Evolutionary conservation across 2,329 filamentous ascomycete species (phyloP), one percentile per base, ranked within the genome.

Genomic region (Epichloe amarillans): DNA sequence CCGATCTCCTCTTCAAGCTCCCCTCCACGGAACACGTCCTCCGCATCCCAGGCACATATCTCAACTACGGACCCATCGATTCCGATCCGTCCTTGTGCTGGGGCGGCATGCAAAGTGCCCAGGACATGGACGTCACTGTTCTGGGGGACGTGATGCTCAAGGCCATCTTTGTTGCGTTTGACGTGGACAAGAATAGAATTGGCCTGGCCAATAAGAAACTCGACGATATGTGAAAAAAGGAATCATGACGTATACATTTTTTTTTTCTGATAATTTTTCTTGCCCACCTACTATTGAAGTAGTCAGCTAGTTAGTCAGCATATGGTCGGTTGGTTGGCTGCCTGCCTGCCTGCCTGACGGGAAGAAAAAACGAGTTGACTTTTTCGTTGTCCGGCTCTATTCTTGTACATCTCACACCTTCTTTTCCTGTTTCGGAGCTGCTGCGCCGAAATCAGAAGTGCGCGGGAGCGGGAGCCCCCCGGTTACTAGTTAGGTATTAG

Each of bases 101-200:
- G 64, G 87, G 87, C 50, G 88, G 86, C 46, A 76, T 94, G 55
- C 88, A 93, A 72, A 73, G 69, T 36, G 65, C 71, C 42, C 66
- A 65, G 15, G 61, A 60, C 23, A 58, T 71, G 47, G 60, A 62
- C 2, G 73, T 83, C 55, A 79, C 75, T 51, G 88, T 94, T 61
- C 77, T 90, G 51, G 88, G 88, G 10, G 86, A 90, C 54, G 73
- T 86, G 51, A 87, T 89, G 70, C 74, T 93, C 57, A 93, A 93
- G 77, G 78, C 78, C 50, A 72, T 86, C 55, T 89, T 85, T 62
- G 80, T 84, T 33, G 79, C 88, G 46, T 88, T 88, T 64, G 83
- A 88, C 46, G 56, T 74, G 11, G 67, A 71, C 46, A 62, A 58
- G 14, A 60, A 63, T 14, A 61, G 57, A 15, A 59, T 69, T 26